Conservation (phyloP, 129 eudicot genomes). For the Sambucus nigra region DNA sequence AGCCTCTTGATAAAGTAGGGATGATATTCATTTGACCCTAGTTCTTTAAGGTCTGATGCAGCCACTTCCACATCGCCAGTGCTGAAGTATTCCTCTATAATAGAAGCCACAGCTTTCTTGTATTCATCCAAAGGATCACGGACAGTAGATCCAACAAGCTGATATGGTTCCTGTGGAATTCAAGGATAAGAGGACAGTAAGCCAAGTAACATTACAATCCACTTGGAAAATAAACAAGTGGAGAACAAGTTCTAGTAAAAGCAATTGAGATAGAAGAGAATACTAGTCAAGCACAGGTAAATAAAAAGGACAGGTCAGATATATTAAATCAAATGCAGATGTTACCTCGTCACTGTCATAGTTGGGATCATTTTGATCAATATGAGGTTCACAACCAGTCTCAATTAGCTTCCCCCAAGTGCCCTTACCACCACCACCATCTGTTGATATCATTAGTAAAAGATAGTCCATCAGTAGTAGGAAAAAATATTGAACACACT, state of each 20-base stretch:
- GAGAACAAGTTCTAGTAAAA: neutral
- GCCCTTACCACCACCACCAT: conserved; percentile 95
- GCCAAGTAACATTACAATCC: too few species aligned
- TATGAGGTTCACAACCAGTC: conserved; percentile 57
- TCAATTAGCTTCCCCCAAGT: conserved; percentile 95
- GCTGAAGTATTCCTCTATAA: conserved; percentile 78
- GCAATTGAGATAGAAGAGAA: neutral
- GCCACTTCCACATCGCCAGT: conserved; percentile 68
- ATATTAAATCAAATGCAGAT: neutral
- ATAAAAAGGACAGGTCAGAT: neutral
- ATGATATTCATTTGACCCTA: conserved; percentile 72
- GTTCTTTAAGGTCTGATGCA: conserved; percentile 72
- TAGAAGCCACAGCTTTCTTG: conserved; percentile 75
- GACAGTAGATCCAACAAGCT: conserved; percentile 63
- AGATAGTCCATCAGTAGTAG: neutral
- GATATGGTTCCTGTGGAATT: conserved; percentile 65
- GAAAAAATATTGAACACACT: neutral
- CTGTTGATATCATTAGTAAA: conserved; percentile 28
- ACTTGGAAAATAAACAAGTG: neutral
- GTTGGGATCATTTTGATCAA: conserved; percentile 87
- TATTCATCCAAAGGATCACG: conserved; percentile 89
- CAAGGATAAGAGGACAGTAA: neutral
- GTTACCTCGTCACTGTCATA: conserved; percentile 95
- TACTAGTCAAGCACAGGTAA: neutral
- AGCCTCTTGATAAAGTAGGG: conserved; percentile 89